A percentile compares a stretch with the other conserved stretches of the same genome.
phyloP scores from a whole-genome alignment of 2,329 filamentous ascomycete species.

The Aspergillus sp. region DNA sequence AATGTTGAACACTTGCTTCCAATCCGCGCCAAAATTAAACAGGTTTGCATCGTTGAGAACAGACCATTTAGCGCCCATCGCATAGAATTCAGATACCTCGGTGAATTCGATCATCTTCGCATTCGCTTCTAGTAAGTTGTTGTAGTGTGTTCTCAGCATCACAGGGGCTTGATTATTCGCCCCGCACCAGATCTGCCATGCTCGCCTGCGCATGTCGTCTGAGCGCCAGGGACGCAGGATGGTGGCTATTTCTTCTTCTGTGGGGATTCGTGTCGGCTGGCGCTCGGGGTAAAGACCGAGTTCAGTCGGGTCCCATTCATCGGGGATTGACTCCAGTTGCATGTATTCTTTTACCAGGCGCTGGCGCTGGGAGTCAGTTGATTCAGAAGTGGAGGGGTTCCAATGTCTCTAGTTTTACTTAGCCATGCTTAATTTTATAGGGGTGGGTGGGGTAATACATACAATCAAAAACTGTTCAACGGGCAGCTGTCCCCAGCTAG shows the following conservation, averaged over 20 bases:
- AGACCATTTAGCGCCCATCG: not conserved
- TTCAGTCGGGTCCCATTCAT: not conserved
- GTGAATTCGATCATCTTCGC: not conserved
- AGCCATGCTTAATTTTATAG: not conserved
- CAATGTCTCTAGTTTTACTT: not conserved
- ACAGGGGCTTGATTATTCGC: not conserved
- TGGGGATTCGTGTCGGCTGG: not conserved
- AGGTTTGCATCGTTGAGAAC: not conserved
- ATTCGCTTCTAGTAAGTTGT: too few relatives aligned
- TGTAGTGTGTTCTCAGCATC: conserved; percentile 5
- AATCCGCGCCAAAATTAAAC: conserved; percentile 5
- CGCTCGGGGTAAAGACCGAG: not conserved
- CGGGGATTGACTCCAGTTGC: conserved; percentile 1
- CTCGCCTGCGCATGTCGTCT: conserved; percentile 3
- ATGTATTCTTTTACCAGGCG: not conserved
- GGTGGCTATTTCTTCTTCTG: not conserved
- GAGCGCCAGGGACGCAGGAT: conserved; percentile 11
- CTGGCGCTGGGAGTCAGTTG: not conserved
- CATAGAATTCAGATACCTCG: not conserved
- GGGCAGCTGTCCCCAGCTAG: too few relatives aligned
- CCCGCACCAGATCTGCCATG: conserved; percentile 1
- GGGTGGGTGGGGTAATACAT: not conserved
- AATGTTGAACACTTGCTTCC: conserved; percentile 1
- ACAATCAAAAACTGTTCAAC: conserved; percentile 5
- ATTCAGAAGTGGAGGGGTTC: conserved; percentile 1